These are phyloP conservation scores for Colletotrichum sp. DNA, from an alignment of 2,329 filamentous ascomycete genomes.

Conservation along the genomic window DNA sequence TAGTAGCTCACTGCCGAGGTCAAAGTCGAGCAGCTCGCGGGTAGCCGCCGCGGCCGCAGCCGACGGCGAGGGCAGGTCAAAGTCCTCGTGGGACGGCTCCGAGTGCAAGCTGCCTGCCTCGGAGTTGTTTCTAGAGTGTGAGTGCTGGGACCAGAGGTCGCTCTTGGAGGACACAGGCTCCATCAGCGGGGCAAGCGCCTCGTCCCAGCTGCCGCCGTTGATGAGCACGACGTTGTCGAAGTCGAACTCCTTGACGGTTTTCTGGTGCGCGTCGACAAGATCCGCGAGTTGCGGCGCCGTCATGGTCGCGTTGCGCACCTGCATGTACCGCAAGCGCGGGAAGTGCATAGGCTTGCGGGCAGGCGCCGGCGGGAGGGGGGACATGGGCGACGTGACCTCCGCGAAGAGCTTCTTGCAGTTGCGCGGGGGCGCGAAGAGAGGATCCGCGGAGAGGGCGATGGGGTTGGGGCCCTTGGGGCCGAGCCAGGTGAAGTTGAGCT, in stretches of 20 bases:
- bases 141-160: slow-evolving; percentile 48
- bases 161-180: slow-evolving; percentile 34
- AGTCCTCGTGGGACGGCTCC: slow-evolving; percentile 31
- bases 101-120: slow-evolving; percentile 30
- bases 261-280: slow-evolving; percentile 71
- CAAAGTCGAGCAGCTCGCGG: slow-evolving; percentile 49
- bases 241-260: slow-evolving; percentile 76
- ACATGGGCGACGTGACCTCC: slow-evolving; percentile 70
- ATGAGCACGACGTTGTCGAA: slow-evolving; percentile 78
- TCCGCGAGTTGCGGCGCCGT: slow-evolving; percentile 72
- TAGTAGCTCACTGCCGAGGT: slow-evolving; percentile 29
- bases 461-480: slow-evolving; percentile 77
- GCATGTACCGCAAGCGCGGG: slow-evolving; percentile 69
- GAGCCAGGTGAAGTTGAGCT: slow-evolving; percentile 79
- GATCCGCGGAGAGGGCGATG: slow-evolving; percentile 71
- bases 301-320: slow-evolving; percentile 75
- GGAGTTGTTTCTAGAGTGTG: slow-evolving; percentile 37
- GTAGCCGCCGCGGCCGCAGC: slow-evolving; percentile 61
- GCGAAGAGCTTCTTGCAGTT: slow-evolving; percentile 64
- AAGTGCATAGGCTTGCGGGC: slow-evolving; percentile 66
- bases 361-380: slow-evolving; percentile 60
- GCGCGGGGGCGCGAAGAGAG: slow-evolving; percentile 66
- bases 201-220: slow-evolving; percentile 76
- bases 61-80: slow-evolving; percentile 50
- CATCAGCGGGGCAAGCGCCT: slow-evolving; percentile 77